These are phyloP conservation scores for Tulasnella sp. DNA, from an alignment of 768 basidiomycete species.

Conservation along the genomic window DNA sequence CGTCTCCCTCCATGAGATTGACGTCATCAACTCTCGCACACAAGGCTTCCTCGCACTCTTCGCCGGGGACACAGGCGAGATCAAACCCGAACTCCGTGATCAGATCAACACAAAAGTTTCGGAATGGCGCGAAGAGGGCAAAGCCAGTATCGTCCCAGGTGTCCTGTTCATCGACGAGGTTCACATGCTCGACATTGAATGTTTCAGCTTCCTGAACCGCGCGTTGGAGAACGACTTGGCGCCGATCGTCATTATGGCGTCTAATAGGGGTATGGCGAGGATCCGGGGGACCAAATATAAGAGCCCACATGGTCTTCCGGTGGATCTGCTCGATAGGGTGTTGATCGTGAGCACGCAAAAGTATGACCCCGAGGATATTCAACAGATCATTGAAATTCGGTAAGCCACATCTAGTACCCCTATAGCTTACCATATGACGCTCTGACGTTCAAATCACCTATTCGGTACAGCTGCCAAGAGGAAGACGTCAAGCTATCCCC, in stretches of 20 bases:
- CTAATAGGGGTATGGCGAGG: conserved; percentile 87
- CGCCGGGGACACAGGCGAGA: conserved; percentile 95
- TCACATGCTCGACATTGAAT: conserved; percentile 99
- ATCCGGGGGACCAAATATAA: conserved; percentile 93
- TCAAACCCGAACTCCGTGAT: conserved; percentile 90
- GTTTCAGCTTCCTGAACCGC: conserved; percentile 96
- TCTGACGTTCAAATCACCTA: too few species aligned
- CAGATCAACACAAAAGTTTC: conserved; percentile 96
- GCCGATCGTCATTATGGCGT: conserved; percentile 96
- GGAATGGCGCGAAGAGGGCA: conserved; percentile 98
- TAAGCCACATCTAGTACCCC: conserved; percentile 29
- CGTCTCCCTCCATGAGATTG: conserved; percentile 95
- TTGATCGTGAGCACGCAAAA: conserved; percentile 90
- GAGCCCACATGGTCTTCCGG: conserved; percentile 89
- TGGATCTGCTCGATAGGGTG: conserved; percentile 88
- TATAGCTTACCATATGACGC: too few species aligned
- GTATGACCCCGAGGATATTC: conserved; percentile 72
- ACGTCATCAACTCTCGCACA: conserved; percentile 96
- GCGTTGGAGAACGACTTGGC: conserved; percentile 89
- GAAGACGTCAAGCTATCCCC: conserved; percentile 80
- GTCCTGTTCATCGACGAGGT: conserved; percentile 99
- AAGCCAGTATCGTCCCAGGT: conserved; percentile 94
- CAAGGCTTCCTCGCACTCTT: conserved; percentile 96
- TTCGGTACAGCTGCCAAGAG: conserved; percentile 85
- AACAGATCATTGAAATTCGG: conserved; percentile 90